These are phyloP conservation scores for Triticum urartu DNA, from an alignment of 176 grass and related monocot genomes.

Conservation along the genomic window DNA sequence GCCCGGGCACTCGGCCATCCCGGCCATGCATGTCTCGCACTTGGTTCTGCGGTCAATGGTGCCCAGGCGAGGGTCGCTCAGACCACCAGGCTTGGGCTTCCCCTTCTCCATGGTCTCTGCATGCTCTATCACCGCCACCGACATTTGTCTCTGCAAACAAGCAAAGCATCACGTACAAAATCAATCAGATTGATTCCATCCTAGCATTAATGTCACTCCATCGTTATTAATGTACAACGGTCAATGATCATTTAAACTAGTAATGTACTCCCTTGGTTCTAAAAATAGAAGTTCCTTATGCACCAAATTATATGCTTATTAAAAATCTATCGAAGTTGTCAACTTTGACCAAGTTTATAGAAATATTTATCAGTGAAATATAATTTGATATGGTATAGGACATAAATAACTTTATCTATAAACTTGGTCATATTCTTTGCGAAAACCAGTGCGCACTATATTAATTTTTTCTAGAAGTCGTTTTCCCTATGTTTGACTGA, in stretches of 20 bases:
- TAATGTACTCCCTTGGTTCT: too few relatives aligned
- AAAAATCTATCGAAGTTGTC: too few relatives aligned
- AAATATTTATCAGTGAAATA: too few relatives aligned
- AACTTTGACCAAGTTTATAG: too few relatives aligned
- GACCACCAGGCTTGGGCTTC: conserved; percentile 73
- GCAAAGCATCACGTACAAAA: conserved; percentile 1
- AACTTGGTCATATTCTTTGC: too few relatives aligned
- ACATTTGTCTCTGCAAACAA: conserved; percentile 90
- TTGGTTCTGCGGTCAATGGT: conserved; percentile 94
- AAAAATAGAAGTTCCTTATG: too few relatives aligned
- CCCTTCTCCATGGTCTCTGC: conserved; percentile 95
- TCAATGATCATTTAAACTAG: not conserved
- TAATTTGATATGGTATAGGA: too few relatives aligned
- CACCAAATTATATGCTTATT: too few relatives aligned
- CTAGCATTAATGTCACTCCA: not conserved
- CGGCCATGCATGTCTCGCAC: conserved; percentile 96
- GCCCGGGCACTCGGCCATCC: conserved; percentile 93
- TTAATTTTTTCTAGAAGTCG: too few relatives aligned
- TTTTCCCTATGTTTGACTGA: too few relatives aligned
- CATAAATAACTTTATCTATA: too few relatives aligned
- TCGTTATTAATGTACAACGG: not conserved
- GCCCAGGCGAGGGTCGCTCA: conserved; percentile 85
- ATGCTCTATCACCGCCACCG: conserved; percentile 79
- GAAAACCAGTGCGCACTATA: too few relatives aligned
- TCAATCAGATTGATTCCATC: not conserved